Conservation (phyloP, 2,329 filamentous ascomycete species). For the Alternaria sp. region DNA sequence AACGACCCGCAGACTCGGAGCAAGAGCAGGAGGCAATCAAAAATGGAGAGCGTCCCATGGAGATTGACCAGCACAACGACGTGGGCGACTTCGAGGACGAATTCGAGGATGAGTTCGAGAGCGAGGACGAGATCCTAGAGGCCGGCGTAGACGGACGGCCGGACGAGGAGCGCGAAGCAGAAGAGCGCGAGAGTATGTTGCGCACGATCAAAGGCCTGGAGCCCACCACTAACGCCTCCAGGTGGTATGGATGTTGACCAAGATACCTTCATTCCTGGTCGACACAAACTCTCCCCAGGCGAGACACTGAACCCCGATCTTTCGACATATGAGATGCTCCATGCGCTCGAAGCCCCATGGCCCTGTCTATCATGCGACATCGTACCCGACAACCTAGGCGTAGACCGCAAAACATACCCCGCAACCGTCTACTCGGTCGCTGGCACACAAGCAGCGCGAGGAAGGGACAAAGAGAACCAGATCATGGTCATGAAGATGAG, state of each 20-base stretch:
- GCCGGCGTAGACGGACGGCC: slow-evolving; percentile 92
- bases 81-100: slow-evolving; percentile 89
- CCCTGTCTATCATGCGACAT: slow-evolving; percentile 97
- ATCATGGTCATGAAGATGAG: slow-evolving; percentile 97
- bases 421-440: slow-evolving; percentile 94
- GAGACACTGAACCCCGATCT: slow-evolving; percentile 91
- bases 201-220: slow-evolving; percentile 21
- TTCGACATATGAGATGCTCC: slow-evolving; percentile 97
- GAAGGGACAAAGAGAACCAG: slow-evolving; percentile 83
- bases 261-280: slow-evolving; percentile 93
- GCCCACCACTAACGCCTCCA: slow-evolving; percentile 32
- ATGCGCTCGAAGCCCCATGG: slow-evolving; percentile 93
- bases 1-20: slow-evolving; percentile 64
- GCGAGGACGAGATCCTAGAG: slow-evolving; percentile 89
- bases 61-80: slow-evolving; percentile 54
- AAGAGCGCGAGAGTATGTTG: slow-evolving; percentile 74
- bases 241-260: slow-evolving; percentile 93
- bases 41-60: slow-evolving; percentile 67
- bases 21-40: slow-evolving; percentile 64
- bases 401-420: slow-evolving; percentile 91
- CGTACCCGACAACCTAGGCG: slow-evolving; percentile 82
- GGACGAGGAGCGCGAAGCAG: slow-evolving; percentile 89
- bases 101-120: slow-evolving; percentile 92
- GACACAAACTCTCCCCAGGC: slow-evolving; percentile 88
- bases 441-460: slow-evolving; percentile 87